Conservation (phyloP, 2,329 filamentous ascomycete genomes). For the Cladosporium cucumerinum region DNA sequence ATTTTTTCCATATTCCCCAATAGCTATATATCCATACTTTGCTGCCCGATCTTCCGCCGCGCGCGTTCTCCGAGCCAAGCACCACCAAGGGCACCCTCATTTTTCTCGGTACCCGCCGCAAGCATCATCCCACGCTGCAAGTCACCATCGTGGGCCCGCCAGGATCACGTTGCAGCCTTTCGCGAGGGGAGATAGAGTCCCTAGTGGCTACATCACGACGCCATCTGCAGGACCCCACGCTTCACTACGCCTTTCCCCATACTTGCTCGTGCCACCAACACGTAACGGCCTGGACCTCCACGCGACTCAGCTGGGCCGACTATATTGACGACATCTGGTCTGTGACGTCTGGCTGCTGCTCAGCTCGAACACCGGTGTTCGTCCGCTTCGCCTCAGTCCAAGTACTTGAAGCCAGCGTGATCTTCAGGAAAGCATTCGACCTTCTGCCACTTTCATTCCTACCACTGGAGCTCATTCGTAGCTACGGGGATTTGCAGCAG, state of each 20-base stretch:
- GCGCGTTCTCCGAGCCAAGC: constrained; percentile 7
- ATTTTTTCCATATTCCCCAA: background rate
- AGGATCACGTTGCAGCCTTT: constrained; percentile 13
- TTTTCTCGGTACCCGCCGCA: constrained; percentile 19
- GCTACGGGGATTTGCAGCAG: constrained; percentile 17
- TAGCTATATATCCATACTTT: constrained; percentile 9
- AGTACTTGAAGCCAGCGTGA: constrained; percentile 19
- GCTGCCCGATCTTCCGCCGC: constrained; percentile 6
- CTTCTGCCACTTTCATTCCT: background rate
- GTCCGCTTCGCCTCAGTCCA: background rate
- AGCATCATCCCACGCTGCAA: constrained; percentile 30
- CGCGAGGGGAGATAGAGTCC: constrained; percentile 7
- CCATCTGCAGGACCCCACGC: constrained; percentile 13
- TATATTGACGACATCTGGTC: constrained; percentile 12
- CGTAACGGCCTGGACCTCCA: constrained; percentile 7
- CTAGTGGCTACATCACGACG: constrained; percentile 17
- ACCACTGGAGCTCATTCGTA: constrained; percentile 7
- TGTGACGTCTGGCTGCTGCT: constrained; percentile 5
- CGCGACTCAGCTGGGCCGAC: background rate
- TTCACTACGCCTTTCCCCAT: background rate
- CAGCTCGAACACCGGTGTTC: background rate
- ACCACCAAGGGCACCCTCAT: background rate
- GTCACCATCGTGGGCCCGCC: constrained; percentile 21
- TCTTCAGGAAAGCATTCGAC: constrained; percentile 21
- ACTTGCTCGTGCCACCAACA: constrained; percentile 2